Conservation (phyloP, 495 filamentous ascomycete genomes). For the Jackrogersella minutella region DNA sequence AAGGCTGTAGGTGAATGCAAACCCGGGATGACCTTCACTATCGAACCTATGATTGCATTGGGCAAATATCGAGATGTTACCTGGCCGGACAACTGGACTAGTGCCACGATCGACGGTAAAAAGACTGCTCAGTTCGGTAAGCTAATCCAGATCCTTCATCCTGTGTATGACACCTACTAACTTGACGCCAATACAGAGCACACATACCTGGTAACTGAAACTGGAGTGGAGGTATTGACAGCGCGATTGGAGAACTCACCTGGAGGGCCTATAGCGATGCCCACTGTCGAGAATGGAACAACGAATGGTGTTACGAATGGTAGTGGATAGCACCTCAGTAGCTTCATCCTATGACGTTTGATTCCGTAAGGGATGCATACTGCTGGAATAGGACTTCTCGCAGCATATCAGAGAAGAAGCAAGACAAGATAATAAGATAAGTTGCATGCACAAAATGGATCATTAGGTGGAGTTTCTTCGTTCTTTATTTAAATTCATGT, state of each 20-base stretch:
- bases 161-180: conserved; percentile 9
- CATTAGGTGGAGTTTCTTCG: not conserved
- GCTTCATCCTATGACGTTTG: not conserved
- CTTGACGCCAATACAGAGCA: conserved; percentile 66
- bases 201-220: conserved; percentile 91
- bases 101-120: conserved; percentile 81
- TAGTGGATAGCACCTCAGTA: conserved; percentile 12
- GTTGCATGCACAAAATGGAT: not conserved
- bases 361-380: not conserved
- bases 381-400: not conserved
- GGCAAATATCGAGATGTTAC: conserved; percentile 82
- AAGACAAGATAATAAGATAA: not conserved
- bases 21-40: conserved; percentile 91
- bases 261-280: conserved; percentile 82
- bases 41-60: conserved; percentile 90
- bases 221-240: conserved; percentile 92
- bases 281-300: conserved; percentile 35
- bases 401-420: not conserved
- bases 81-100: conserved; percentile 94
- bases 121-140: conserved; percentile 82
- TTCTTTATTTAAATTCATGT: not conserved
- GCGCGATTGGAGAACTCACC: conserved; percentile 83
- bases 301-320: too few relatives aligned
- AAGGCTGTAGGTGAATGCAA: conserved; percentile 89
- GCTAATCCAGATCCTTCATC: conserved; percentile 18